phyloP scores from a whole-genome alignment of 2,329 filamentous ascomycete genomes.

The Aspergillus japonicus region DNA sequence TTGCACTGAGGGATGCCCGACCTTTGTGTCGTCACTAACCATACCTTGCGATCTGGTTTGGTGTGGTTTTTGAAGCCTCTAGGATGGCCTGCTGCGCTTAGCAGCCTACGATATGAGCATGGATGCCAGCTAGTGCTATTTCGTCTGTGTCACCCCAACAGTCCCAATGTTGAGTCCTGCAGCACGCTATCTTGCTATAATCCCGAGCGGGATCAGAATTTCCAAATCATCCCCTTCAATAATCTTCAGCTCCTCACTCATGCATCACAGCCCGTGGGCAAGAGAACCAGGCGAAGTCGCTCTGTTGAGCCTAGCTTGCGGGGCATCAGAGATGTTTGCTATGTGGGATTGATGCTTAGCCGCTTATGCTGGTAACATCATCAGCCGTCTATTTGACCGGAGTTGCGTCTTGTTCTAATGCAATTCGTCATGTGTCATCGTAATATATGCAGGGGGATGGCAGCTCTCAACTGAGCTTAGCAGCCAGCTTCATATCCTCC shows the following conservation, averaged over 20 bases:
- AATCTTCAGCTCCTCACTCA: too few species aligned
- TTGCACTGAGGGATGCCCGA: too few species aligned
- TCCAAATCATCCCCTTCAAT: neutral
- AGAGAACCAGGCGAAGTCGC: too few species aligned
- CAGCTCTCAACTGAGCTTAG: constrained; percentile 14
- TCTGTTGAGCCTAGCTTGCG: too few species aligned
- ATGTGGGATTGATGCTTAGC: too few species aligned
- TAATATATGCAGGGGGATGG: neutral
- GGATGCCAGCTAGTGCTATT: neutral
- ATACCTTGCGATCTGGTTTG: neutral
- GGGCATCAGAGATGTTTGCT: too few species aligned
- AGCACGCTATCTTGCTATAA: neutral
- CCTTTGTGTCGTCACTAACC: too few species aligned
- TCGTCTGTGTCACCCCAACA: neutral
- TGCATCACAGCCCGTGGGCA: too few species aligned
- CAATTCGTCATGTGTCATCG: neutral
- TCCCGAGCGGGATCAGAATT: neutral
- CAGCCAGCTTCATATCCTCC: constrained; percentile 52
- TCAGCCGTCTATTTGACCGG: too few species aligned
- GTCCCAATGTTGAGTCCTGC: neutral
- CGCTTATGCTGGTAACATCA: too few species aligned
- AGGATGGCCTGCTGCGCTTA: neutral
- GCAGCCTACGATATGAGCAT: neutral
- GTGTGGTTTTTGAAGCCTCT: neutral
- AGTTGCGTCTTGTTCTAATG: neutral